These are phyloP conservation scores for Funneliformis geosporum DNA, from an alignment of 192 early-diverging fungal species.

Conservation along the genomic window DNA sequence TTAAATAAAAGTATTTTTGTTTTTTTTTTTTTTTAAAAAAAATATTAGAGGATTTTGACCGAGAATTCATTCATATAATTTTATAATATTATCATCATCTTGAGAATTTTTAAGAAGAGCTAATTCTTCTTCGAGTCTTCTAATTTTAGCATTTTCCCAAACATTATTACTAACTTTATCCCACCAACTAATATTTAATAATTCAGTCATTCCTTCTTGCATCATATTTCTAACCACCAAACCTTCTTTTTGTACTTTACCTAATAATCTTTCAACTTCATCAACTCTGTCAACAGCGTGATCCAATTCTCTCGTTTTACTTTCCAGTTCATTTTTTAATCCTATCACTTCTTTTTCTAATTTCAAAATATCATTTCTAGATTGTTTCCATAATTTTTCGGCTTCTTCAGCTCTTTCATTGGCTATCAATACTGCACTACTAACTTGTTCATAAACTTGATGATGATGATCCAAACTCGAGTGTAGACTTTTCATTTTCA, in stretches of 20 bases:
- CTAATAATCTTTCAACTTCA: constrained; percentile 44
- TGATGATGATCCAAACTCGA: constrained; percentile 46
- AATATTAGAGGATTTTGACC: too few relatives aligned
- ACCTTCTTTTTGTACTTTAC: constrained; percentile 45
- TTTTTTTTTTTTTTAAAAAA: too few relatives aligned
- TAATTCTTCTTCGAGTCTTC: background rate
- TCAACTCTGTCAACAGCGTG: constrained; percentile 35
- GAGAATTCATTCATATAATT: too few relatives aligned
- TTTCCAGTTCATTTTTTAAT: constrained; percentile 39
- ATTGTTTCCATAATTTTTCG: constrained; percentile 41
- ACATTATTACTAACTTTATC: background rate
- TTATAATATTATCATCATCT: background rate
- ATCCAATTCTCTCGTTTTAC: constrained; percentile 35
- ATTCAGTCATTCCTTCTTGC: constrained; percentile 46
- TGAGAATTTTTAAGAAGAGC: background rate
- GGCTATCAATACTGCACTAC: constrained; percentile 37
- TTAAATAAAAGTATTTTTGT: too few relatives aligned
- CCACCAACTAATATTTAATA: constrained; percentile 24
- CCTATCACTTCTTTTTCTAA: constrained; percentile 38
- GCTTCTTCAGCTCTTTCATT: constrained; percentile 45
- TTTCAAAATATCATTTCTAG: constrained; percentile 39
- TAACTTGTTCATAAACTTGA: constrained; percentile 43
- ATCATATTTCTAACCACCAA: constrained; percentile 38
- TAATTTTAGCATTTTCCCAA: background rate
- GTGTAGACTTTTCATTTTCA: constrained; percentile 39